These are phyloP conservation scores for Didymella keratinophila DNA, from an alignment of 2,329 filamentous ascomycete genomes.

Conservation along the genomic window DNA sequence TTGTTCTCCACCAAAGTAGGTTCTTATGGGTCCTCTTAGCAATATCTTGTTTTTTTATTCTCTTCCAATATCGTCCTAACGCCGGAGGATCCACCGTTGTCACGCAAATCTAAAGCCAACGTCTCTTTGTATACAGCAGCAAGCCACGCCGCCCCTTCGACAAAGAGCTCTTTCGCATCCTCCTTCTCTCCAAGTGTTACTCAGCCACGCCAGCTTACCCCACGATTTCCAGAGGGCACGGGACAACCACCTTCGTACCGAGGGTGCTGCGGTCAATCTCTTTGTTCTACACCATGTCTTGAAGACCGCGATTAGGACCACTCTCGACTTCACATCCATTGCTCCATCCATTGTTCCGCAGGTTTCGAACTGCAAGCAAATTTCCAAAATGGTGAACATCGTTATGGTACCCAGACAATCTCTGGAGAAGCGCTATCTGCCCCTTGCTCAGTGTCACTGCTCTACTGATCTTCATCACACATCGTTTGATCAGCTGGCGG, in stretches of 20 bases:
- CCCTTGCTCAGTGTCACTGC: conserved; percentile 52
- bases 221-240: conserved; percentile 11
- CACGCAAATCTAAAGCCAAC: not conserved
- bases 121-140: conserved; percentile 17
- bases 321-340: not conserved
- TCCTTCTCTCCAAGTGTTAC: not conserved
- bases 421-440: conserved; percentile 29
- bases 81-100: not conserved
- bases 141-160: conserved; percentile 18
- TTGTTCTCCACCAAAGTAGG: conserved; percentile 9
- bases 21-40: conserved; percentile 5
- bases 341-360: not conserved
- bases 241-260: conserved; percentile 5
- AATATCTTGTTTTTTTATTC: conserved; percentile 7
- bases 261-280: conserved; percentile 11
- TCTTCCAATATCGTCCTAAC: not conserved
- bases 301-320: conserved; percentile 19
- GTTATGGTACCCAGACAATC: conserved; percentile 17
- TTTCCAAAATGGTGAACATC: conserved; percentile 21
- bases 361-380: not conserved
- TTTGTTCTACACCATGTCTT: conserved; percentile 29
- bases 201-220: conserved; percentile 8
- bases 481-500: conserved; percentile 61
- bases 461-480: conserved; percentile 59
- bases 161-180: conserved; percentile 2